A percentile compares a stretch with the other conserved stretches of the same genome.
Evolutionary conservation across 2,329 filamentous ascomycete species (phyloP).

Genomic region (Neopestalotiopsis clavispora): DNA sequence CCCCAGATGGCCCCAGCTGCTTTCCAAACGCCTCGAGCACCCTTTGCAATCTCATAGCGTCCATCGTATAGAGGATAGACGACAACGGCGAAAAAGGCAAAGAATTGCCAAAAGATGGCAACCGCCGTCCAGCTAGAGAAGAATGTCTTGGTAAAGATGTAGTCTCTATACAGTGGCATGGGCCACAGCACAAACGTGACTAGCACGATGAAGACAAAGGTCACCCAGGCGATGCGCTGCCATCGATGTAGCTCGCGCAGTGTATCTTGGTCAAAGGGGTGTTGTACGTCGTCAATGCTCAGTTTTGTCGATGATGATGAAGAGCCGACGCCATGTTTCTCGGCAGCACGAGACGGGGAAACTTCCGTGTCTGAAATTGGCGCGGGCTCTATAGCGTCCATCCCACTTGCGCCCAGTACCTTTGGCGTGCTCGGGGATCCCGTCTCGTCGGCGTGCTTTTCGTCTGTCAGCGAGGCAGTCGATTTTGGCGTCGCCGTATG

Average conservation of each 20-base stretch:
- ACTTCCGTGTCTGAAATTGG: constrained; percentile 15
- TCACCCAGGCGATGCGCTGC: constrained; percentile 44
- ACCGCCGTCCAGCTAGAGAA: constrained; percentile 50
- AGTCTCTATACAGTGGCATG: constrained; percentile 53
- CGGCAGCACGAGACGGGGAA: too few species aligned
- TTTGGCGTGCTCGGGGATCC: not conserved
- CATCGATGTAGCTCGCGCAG: constrained; percentile 39
- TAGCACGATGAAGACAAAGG: constrained; percentile 46
- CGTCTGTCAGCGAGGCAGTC: not conserved
- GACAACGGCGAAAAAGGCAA: constrained; percentile 49
- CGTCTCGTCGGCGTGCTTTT: not conserved
- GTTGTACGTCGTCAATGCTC: constrained; percentile 23
- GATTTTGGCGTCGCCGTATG: not conserved
- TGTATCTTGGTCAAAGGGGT: constrained; percentile 45
- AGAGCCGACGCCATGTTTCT: not conserved
- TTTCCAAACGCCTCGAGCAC: constrained; percentile 17
- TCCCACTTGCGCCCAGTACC: not conserved
- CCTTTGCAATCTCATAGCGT: constrained; percentile 40
- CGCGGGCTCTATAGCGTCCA: constrained; percentile 41
- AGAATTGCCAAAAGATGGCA: constrained; percentile 53
- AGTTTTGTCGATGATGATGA: not conserved
- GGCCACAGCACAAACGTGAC: constrained; percentile 54
- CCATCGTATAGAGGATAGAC: constrained; percentile 54
- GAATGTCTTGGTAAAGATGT: constrained; percentile 51
- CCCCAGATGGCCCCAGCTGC: not conserved